phyloP scores from a whole-genome alignment of 2,329 filamentous ascomycete genomes.

The Knufia petricola region DNA sequence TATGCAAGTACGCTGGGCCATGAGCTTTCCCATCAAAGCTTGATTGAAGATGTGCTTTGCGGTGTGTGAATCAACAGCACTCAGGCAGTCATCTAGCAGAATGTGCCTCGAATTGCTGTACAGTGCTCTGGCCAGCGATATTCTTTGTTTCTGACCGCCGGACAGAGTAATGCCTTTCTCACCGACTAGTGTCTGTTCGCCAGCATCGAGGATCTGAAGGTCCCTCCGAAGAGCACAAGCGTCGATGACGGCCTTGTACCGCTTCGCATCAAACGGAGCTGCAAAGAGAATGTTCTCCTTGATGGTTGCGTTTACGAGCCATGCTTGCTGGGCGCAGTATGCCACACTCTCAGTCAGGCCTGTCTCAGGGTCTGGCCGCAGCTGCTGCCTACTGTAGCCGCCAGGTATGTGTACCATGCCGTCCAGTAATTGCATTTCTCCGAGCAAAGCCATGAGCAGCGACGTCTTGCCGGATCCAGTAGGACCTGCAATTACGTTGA shows the following conservation, averaged over 20 bases:
- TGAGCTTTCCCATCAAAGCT: constrained; percentile 79
- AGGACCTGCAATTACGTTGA: constrained; percentile 87
- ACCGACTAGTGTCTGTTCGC: constrained; percentile 86
- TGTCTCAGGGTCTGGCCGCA: constrained; percentile 70
- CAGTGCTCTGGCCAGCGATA: constrained; percentile 90
- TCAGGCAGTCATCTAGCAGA: constrained; percentile 87
- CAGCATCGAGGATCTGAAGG: constrained; percentile 80
- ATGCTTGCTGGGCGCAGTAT: constrained; percentile 93
- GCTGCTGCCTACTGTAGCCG: constrained; percentile 73
- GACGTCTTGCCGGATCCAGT: constrained; percentile 96
- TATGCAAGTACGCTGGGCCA: constrained; percentile 82
- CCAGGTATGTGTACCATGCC: constrained; percentile 80
- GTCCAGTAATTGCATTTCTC: constrained; percentile 82
- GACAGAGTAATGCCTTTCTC: constrained; percentile 97
- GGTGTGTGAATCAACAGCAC: constrained; percentile 93
- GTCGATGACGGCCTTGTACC: constrained; percentile 79
- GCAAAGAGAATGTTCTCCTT: constrained; percentile 94
- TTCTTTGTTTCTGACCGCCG: constrained; percentile 93
- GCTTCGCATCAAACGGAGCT: constrained; percentile 64
- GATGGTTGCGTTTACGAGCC: constrained; percentile 92
- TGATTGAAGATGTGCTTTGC: constrained; percentile 97
- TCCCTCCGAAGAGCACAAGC: constrained; percentile 88
- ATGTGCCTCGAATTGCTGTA: constrained; percentile 90
- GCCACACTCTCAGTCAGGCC: constrained; percentile 84
- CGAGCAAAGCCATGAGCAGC: constrained; percentile 85